Evolutionary conservation across 176 grass and related monocot genomes (phyloP), one percentile per base, ranked within the genome.

Genomic region (Triticum aestivum): DNA sequence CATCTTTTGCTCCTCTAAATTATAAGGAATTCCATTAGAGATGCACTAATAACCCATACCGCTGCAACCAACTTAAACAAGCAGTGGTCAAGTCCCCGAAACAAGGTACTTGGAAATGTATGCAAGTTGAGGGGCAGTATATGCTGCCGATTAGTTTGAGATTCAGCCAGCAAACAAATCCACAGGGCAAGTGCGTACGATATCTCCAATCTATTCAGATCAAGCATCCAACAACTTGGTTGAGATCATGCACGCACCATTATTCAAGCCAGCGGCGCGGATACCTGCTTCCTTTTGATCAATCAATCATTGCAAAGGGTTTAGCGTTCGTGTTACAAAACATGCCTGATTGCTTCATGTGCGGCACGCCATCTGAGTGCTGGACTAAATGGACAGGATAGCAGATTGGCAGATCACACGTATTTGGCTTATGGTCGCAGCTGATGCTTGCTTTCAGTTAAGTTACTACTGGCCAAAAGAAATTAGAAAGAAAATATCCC

Each of bases 261-360:
- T 83, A 87, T 90, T 79, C 30, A 1, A 83, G 65, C 67, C 42
- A 79, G 56, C 44, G 13, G 59, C 20, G 35, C 71, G 66, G 74
- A 33, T 35, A 26, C 14, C 39, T 59, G 67, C 89, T 90, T 73
- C 39, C 89, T 90, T 73, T 58, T 79, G 24, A 20, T 79, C 74
- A 87, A 87, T 90, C 84, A 87, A 87, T 90, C 84, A 87, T 87
- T 49, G 67, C 29, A 34, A 87, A 74, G 58, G 33, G 66, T 18
- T 83, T 84, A 75, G 33, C 71, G 45, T 87, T 83, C 54, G 44
- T 90, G 77, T 49, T 84, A 54, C 51, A 87, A 35, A 56, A 64
- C 18, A 74, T 34, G 80, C 72, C 66, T 35, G 35, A 82, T 65
- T 79, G 59, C 13, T 65, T 45, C 79, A 59, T 58, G 42, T 73